These are phyloP conservation scores for Clathrus columnatus DNA, from an alignment of 768 basidiomycete species.

Conservation along the genomic window DNA sequence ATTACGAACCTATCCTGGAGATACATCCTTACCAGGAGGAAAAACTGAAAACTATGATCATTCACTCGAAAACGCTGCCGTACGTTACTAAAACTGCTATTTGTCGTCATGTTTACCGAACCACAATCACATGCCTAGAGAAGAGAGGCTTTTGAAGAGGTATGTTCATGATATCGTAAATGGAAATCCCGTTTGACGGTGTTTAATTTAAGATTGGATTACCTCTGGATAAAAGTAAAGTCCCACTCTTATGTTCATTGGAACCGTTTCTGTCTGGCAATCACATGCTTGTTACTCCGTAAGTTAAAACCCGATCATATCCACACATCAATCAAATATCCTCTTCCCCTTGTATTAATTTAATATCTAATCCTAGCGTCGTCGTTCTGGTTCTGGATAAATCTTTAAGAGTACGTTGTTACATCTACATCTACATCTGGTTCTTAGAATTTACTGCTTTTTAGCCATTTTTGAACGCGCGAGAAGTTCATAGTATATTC, in stretches of 20 bases:
- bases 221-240: conserved; percentile 56
- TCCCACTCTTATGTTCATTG: conserved; percentile 67
- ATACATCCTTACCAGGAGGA: conserved; percentile 84
- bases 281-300: conserved; percentile 78
- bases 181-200: not conserved
- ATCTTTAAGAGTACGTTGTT: conserved; percentile 47
- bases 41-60: conserved; percentile 62
- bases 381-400: conserved; percentile 80
- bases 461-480: conserved; percentile 70
- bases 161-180: too few relatives aligned
- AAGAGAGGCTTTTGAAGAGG: conserved; percentile 88
- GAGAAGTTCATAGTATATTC: conserved; percentile 75
- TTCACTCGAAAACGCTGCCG: conserved; percentile 73
- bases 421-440: not conserved
- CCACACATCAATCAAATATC: not conserved
- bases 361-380: conserved; percentile 61
- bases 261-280: conserved; percentile 73
- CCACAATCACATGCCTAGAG: conserved; percentile 41
- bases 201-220: conserved; percentile 60
- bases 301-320: too few relatives aligned
- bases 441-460: not conserved
- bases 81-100: conserved; percentile 28
- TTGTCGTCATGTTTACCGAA: not conserved
- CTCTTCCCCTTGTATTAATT: not conserved
- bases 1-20: conserved; percentile 72